Base-by-base conservation (phyloP, 179 eudicot genomes). In the Heliamphora pulchella region DNA sequence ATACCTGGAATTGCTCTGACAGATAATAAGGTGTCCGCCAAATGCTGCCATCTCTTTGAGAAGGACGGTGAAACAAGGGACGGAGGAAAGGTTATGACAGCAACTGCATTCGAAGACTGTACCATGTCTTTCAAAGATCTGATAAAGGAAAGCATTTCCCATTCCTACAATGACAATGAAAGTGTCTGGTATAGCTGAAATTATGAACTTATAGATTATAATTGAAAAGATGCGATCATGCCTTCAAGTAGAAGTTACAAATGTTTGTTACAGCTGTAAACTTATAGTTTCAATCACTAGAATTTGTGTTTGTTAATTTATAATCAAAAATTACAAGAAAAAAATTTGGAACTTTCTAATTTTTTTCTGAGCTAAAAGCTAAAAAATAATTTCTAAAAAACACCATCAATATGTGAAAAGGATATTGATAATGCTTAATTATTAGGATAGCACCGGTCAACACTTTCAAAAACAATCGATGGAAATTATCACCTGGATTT, bases 1-100 rank as follows among this genome's bases (percentile, higher is more conserved):
- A 62, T 86, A 89, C 98, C 98, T 87, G 91, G 93, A 78, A 94
- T 88, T 81, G 98, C 97, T 89, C 79, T 90, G 58, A 94, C 97
- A 44, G 98, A 93, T 66, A 94, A 82, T 78, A 94, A 87, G 20
- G 92, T 93, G 85, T 94, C 98, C 20, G 98, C 98, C 89, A 94
- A 83, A 89, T 94, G 98, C 85, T 94, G 97, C 91, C 90, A 91
- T 87, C 97, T 85, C 82, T 89, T 94, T 50, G 93, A 89, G 86
- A 89, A 88, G 78, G 94, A 85, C 64, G 94, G 80, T 61, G 97
- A 90, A 76, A 93, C 85, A 74, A 91, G 92, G 43, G 93, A 86
- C 75, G 91, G 89, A 8, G 98, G 94, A 83, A 89, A 93, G 66
- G 94, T 91, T 75, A 94, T 20, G 59, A 93, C 74, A 31, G 94